Conservation (phyloP, 2,329 filamentous ascomycete genomes). For the Dactylellina haptotyla region DNA sequence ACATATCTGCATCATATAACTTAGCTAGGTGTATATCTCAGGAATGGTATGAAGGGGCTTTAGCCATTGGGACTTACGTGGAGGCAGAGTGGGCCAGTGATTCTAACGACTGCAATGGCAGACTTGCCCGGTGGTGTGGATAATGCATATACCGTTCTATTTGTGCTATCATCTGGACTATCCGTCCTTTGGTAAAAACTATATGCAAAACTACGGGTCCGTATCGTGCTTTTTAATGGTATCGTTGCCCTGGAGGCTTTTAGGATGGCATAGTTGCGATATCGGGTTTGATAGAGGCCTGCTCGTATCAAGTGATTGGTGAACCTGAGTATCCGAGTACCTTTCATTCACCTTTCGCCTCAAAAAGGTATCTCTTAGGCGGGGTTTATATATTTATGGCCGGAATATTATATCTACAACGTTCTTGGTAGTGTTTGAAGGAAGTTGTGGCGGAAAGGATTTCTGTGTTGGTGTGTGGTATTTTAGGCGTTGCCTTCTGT, state of each 20-base stretch:
- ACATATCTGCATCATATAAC: slow-evolving; percentile 74
- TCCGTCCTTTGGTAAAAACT: slow-evolving; percentile 53
- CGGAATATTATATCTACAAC: not conserved
- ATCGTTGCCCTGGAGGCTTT: not conserved
- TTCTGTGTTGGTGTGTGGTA: slow-evolving; percentile 49
- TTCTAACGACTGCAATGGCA: slow-evolving; percentile 87
- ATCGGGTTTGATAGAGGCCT: not conserved
- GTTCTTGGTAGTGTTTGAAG: not conserved
- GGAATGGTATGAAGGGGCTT: slow-evolving; percentile 22
- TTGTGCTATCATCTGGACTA: slow-evolving; percentile 59
- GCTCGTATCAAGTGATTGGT: not conserved
- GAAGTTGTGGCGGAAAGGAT: slow-evolving; percentile 13
- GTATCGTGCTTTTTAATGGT: not conserved
- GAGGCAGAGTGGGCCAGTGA: slow-evolving; percentile 81
- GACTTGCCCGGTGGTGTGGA: slow-evolving; percentile 86
- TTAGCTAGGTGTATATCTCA: no score
- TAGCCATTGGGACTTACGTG: slow-evolving; percentile 67
- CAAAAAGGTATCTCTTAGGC: no score
- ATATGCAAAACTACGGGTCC: not conserved
- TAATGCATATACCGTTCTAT: slow-evolving; percentile 83
- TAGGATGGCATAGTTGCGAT: slow-evolving; percentile 4
- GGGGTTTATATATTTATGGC: no score
- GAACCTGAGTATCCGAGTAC: not conserved
- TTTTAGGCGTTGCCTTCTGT: slow-evolving; percentile 10
- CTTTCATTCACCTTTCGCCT: slow-evolving; percentile 15